These are phyloP conservation scores for Moringa oleifera DNA, from an alignment of 345 rosid genomes.

Conservation along the genomic window DNA sequence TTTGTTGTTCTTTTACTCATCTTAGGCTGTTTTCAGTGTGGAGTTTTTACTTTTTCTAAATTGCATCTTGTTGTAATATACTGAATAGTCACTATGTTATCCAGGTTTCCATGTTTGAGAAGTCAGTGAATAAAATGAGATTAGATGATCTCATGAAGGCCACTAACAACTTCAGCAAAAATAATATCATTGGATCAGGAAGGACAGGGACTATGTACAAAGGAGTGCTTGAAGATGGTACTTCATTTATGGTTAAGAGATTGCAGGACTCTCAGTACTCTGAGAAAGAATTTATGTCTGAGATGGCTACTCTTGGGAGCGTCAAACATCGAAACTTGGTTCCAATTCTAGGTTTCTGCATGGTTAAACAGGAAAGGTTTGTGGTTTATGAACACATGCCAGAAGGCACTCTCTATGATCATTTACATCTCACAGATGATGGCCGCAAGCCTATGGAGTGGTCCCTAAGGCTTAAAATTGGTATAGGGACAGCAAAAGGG, in stretches of 20 bases:
- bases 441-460: conserved; percentile 60
- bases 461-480: conserved; percentile 82
- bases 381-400: conserved; percentile 72
- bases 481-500: conserved; percentile 74
- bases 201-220: conserved; percentile 82
- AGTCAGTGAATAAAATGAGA: conserved; percentile 68
- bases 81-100: conserved; percentile 17
- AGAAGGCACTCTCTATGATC: conserved; percentile 64
- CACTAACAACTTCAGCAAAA: conserved; percentile 72
- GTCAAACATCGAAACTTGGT: conserved; percentile 80
- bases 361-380: conserved; percentile 67
- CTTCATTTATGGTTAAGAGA: conserved; percentile 79
- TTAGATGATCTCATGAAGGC: conserved; percentile 86
- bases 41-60: conserved; percentile 3
- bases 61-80: conserved; percentile 3
- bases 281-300: conserved; percentile 70
- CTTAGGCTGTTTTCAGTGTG: not conserved
- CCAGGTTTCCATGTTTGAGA: conserved; percentile 90
- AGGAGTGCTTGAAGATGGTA: conserved; percentile 73
- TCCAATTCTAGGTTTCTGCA: conserved; percentile 84
- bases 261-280: conserved; percentile 84
- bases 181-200: conserved; percentile 72
- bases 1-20: not conserved
- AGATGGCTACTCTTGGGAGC: conserved; percentile 80
- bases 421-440: conserved; percentile 41